Evolutionary conservation across 2,329 filamentous ascomycete genomes (phyloP), one percentile per base, ranked within the genome.

Genomic region (Dactylella cylindrospora): DNA sequence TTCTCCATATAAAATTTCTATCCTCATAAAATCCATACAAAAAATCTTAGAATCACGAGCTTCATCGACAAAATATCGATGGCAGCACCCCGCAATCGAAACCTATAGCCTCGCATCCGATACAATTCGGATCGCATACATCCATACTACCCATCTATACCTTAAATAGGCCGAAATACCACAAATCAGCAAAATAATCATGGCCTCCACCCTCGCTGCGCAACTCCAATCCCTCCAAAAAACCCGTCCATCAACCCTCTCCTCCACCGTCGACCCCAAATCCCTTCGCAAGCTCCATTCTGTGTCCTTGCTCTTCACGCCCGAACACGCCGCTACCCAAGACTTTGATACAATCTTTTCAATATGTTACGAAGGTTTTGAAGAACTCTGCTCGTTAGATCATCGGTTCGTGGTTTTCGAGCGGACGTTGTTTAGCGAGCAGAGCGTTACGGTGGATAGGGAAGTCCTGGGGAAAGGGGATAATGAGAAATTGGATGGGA

Each of bases 251-350:
- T 66, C 67, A 40, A 95, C 90, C 69, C 85, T 90, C 72, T 86
- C 91, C 68, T 82, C 97, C 70, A 88, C 97, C 72, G 80, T 95
- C 69, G 59, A 64, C 51, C 59, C 59, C 10, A 95, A 94, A 75
- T 88, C 90, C 70, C 90, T 96, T 76, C 91, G 90, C 74, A 83
- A 86, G 64, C 84, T 88, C 65, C 93, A 98, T 75, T 88, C 88
- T 66, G 91, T 96, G 74, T 98, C 93, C 47, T 77, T 99, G 64
- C 88, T 99, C 60, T 98, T 95, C 76, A 90, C 95, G 69, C 81
- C 87, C 61, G 83, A 84, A 71, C 79, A 91, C 68, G 93, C 93
- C 44, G 85, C 86, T 4, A 84, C 84, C 12, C 93, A 99, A 76
- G 93, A 85, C 70, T 95, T 91, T 73, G 88, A 95, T 71, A 87